Conservation (phyloP, 1,284 basidiomycete genomes). For the Boletus albobrunnescens region DNA sequence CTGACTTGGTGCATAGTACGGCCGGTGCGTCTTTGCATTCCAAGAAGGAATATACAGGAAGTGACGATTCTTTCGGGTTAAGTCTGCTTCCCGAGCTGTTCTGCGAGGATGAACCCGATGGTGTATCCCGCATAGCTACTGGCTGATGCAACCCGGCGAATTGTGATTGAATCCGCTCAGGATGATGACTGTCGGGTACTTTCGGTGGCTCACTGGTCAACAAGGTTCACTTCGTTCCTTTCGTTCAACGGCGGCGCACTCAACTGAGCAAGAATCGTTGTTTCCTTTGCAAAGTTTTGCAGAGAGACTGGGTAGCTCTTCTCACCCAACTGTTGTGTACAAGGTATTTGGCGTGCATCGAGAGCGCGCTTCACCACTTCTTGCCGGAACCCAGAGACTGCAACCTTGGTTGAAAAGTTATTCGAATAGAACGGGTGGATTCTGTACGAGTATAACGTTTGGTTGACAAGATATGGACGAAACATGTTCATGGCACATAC, state of each 20-base stretch:
- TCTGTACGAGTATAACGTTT: constrained; percentile 10
- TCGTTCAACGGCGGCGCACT: background rate
- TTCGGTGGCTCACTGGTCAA: constrained; percentile 1
- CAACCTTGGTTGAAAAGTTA: constrained; percentile 13
- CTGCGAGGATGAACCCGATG: constrained; percentile 8
- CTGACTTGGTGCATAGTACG: constrained; percentile 40
- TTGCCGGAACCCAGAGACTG: background rate
- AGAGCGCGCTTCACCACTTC: background rate
- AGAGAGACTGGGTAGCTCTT: background rate
- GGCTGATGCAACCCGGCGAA: background rate
- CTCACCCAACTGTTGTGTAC: background rate
- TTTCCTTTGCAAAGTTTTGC: background rate
- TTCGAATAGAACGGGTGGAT: constrained; percentile 14
- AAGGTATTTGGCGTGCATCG: background rate
- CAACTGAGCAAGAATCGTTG: constrained; percentile 9
- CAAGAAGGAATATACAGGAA: constrained; percentile 41
- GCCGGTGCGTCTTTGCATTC: constrained; percentile 34
- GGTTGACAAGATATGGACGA: constrained; percentile 15
- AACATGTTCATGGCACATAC: constrained; percentile 19
- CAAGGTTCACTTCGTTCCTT: background rate
- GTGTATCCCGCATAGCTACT: background rate
- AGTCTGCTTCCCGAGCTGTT: background rate
- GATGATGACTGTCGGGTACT: background rate
- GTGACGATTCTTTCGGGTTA: constrained; percentile 4
- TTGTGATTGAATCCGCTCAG: background rate